A percentile compares a stretch with the other conserved stretches of the same genome.
Conservation (phyloP, 805 yeast genomes). For the Lipomyces starkeyi region DNA sequence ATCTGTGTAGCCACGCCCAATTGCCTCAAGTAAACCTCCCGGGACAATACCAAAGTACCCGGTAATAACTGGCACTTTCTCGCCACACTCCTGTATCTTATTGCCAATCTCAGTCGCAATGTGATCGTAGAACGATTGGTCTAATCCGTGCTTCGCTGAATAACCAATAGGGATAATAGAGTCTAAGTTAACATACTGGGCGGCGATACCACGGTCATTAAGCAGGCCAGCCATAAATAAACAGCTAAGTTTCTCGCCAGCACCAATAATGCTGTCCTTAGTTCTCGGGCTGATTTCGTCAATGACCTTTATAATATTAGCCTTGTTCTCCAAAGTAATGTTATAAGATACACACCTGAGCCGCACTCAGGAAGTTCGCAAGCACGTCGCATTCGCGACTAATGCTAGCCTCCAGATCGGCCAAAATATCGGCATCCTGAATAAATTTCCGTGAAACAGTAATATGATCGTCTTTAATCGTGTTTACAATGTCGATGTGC, state of each 20-base stretch:
- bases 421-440: conserved; percentile 53
- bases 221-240: conserved; percentile 84
- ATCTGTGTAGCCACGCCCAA: conserved; percentile 98
- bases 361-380: conserved; percentile 76
- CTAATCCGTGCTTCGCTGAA: conserved; percentile 63
- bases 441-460: conserved; percentile 68
- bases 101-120: conserved; percentile 59
- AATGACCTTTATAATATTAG: conserved; percentile 56
- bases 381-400: conserved; percentile 70
- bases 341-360: conserved; percentile 51
- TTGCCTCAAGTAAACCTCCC: conserved; percentile 89
- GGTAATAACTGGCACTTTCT: conserved; percentile 78
- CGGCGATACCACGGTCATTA: conserved; percentile 78
- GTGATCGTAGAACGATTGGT: conserved; percentile 63
- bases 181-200: conserved; percentile 80
- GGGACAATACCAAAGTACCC: conserved; percentile 97
- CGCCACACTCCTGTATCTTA: conserved; percentile 48
- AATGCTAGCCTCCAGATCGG: conserved; percentile 64
- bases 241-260: conserved; percentile 93
- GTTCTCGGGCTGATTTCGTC: conserved; percentile 92
- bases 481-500: conserved; percentile 63
- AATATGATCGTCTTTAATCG: conserved; percentile 78
- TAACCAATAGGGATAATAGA: conserved; percentile 68
- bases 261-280: conserved; percentile 85
- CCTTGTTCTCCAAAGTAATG: background rate